Base-by-base conservation (phyloP, 345 rosid genomes). In the Erysimum cheiranthoides region DNA sequence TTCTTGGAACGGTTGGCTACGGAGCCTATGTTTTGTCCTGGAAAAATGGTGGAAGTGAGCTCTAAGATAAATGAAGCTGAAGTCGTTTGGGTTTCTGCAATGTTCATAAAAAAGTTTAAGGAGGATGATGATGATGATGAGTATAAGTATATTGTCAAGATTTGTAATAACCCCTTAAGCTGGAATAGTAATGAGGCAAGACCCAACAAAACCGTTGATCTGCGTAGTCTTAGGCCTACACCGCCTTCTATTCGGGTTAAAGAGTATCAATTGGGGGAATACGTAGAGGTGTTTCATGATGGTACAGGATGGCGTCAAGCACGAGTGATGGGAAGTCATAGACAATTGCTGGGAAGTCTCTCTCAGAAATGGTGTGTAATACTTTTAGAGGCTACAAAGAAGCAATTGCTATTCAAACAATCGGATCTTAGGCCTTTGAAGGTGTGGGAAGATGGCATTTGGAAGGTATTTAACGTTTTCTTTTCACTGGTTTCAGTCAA, bases 361-460 rank as follows among this genome's bases (percentile, higher is more conserved):
- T 21, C 74, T 58, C 82, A 73, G 54, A 79, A 73, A 77, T 73
- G 79, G 74, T 85, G 79, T 70, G 42, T 38, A 17, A 82, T 89
- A 46, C 80, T 49, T 53, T 81, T 86, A 12, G 81, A 82, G 74
- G 80, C 79, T 79, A 80, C 53, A 58, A 85, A 83, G 57, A 80
- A 79, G 80, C 64, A 66, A 36, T 45, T 47, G 75, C 78, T 59
- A 46, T 43, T 82, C 43, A 36, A 60, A 63, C 79, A 74, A 53
- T 68, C 85, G n/a, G 85, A 83, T 17, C 31, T 87, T 35, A 86
- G 92, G 78, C 92, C 94, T 68, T 81, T 74, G 31, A 73, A 75
- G 89, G 86, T 54, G 73, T 70, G 76, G 76, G 74, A 70, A 58
- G 57, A 70, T 17, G 66, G 66, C 34, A 36, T 59, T 18, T 70